A percentile compares a stretch with the other conserved stretches of the same genome.
Evolutionary conservation across 108 stramenopile species (phyloP).

Genomic region (Nitzschia sp.): DNA sequence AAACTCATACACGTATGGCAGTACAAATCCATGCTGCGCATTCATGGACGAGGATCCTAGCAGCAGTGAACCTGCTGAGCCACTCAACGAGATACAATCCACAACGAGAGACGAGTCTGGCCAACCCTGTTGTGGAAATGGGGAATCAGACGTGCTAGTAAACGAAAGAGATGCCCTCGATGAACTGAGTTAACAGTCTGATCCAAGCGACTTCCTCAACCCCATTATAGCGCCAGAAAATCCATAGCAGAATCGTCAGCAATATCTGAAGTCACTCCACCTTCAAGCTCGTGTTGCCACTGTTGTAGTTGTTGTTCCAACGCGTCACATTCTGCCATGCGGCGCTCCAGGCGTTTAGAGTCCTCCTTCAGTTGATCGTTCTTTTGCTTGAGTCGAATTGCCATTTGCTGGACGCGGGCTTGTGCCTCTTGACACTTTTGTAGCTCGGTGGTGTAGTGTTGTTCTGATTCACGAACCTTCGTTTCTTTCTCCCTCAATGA

Average conservation of each 20-base stretch:
- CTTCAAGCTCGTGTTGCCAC: constrained; percentile 43
- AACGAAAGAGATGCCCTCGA: too few species aligned
- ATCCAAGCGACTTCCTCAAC: too few species aligned
- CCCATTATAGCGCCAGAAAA: not conserved
- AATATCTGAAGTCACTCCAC: constrained; percentile 11
- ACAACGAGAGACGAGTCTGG: too few species aligned
- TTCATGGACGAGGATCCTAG: constrained; percentile 41
- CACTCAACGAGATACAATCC: too few species aligned
- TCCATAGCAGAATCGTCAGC: not conserved
- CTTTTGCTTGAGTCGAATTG: constrained; percentile 35
- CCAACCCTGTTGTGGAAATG: too few species aligned
- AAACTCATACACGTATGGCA: constrained; percentile 25
- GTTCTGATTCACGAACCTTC: constrained; percentile 19
- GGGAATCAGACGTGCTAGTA: too few species aligned
- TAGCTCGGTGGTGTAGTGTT: constrained; percentile 27
- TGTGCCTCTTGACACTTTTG: constrained; percentile 37
- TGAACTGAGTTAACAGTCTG: too few species aligned
- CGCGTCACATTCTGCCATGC: constrained; percentile 37
- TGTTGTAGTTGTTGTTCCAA: constrained; percentile 35
- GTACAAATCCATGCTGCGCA: constrained; percentile 48
- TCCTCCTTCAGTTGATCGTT: constrained; percentile 28
- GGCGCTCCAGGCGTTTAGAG: constrained; percentile 16
- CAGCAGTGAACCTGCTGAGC: too few species aligned
- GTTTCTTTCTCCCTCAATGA: constrained; percentile 29
- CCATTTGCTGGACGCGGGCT: constrained; percentile 34